Evolutionary conservation across 1,284 basidiomycete species (phyloP).

Genomic region (Tremellales sp.): DNA sequence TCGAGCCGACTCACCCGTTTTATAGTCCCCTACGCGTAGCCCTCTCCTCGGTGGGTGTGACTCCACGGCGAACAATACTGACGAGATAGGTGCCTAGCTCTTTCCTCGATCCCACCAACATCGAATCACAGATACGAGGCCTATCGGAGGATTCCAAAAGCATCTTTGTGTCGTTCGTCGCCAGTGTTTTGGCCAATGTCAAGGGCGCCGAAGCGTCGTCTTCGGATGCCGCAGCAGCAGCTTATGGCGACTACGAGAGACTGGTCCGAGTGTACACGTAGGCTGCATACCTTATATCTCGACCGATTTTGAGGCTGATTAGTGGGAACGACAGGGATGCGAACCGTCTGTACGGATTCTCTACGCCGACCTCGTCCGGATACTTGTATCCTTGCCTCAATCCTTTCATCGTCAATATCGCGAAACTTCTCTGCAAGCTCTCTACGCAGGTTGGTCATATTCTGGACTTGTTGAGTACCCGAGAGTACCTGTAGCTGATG

Average conservation of each 20-base stretch:
- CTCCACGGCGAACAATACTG: not conserved
- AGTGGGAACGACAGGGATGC: slow-evolving; percentile 24
- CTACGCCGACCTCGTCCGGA: slow-evolving; percentile 13
- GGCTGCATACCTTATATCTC: slow-evolving; percentile 3
- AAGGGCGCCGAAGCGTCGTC: slow-evolving; percentile 1
- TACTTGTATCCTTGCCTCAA: slow-evolving; percentile 34
- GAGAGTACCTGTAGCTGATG: not conserved
- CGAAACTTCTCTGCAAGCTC: slow-evolving; percentile 10
- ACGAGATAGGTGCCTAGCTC: not conserved
- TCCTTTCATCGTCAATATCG: slow-evolving; percentile 24
- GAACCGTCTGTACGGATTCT: slow-evolving; percentile 33
- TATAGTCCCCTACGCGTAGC: slow-evolving; percentile 26
- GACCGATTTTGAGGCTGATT: slow-evolving; percentile 1
- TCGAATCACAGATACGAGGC: slow-evolving; percentile 1
- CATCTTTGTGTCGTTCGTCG: slow-evolving; percentile 20
- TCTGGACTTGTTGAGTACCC: not conserved
- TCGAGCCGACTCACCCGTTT: slow-evolving; percentile 25
- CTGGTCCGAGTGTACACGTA: slow-evolving; percentile 28
- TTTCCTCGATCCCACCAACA: not conserved
- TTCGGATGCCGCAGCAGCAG: slow-evolving; percentile 4
- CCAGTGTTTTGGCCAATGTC: slow-evolving; percentile 27
- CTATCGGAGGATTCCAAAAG: slow-evolving; percentile 13
- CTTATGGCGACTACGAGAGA: slow-evolving; percentile 22
- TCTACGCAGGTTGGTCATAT: slow-evolving; percentile 15
- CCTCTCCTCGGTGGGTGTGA: slow-evolving; percentile 12